Conservation (phyloP, 106 monocot species). For the Dendrobium huoshanense region DNA sequence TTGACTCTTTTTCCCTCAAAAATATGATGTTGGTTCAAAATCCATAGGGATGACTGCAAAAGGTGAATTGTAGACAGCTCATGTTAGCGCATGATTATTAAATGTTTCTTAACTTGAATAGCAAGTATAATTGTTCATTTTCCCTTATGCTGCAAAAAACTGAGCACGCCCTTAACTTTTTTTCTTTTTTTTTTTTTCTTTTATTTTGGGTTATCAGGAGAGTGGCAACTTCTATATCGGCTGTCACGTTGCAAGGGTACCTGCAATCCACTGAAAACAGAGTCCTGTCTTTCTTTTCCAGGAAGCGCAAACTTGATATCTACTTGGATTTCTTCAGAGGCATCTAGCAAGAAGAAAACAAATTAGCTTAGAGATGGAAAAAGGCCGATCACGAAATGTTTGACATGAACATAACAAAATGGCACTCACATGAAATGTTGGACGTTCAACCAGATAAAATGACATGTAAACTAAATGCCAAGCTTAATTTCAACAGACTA, state of each 20-base stretch:
- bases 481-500: conserved; percentile 6
- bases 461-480: background rate
- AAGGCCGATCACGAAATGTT: background rate
- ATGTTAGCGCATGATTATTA: background rate
- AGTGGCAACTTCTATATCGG: background rate
- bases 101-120: background rate
- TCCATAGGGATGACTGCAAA: background rate
- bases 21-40: background rate
- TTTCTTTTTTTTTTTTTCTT: background rate
- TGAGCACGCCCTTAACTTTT: background rate
- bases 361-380: background rate
- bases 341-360: conserved; percentile 40
- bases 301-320: conserved; percentile 82
- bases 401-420: background rate
- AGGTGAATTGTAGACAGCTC: background rate
- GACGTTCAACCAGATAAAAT: background rate
- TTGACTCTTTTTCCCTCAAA: background rate
- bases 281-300: conserved; percentile 99
- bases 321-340: conserved; percentile 35
- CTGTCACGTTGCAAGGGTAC: conserved; percentile 16
- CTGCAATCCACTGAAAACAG: conserved; percentile 95
- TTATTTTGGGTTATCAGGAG: no score
- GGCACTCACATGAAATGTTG: background rate
- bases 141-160: background rate
- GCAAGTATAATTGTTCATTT: background rate